These are phyloP conservation scores for Sisymbrium altissimum DNA, from an alignment of 345 rosid species.

Conservation along the genomic window DNA sequence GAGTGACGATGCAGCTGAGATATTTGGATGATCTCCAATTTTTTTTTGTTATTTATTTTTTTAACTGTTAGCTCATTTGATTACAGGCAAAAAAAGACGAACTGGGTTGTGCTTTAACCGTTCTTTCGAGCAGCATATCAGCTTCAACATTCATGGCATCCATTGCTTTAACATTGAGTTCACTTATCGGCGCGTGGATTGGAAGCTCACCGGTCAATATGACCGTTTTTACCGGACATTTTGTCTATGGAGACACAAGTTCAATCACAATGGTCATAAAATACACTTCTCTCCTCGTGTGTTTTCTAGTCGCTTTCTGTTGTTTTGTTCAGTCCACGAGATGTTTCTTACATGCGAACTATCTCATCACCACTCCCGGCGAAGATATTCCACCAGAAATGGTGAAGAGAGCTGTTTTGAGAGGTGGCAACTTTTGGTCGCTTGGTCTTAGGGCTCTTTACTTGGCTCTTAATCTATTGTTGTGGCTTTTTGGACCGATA, in stretches of 20 bases:
- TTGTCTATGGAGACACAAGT: slow-evolving; percentile 61
- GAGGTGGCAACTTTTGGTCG: slow-evolving; percentile 77
- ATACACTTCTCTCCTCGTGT: slow-evolving; percentile 53
- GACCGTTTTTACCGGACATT: slow-evolving; percentile 36
- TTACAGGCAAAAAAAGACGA: slow-evolving; percentile 40
- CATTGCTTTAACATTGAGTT: slow-evolving; percentile 62
- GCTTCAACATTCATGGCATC: slow-evolving; percentile 63
- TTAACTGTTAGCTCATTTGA: background rate
- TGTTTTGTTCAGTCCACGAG: slow-evolving; percentile 72
- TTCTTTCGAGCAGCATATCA: slow-evolving; percentile 49
- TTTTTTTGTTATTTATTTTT: background rate
- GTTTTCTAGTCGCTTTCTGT: slow-evolving; percentile 63
- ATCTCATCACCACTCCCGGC: slow-evolving; percentile 55
- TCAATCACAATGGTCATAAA: slow-evolving; percentile 55
- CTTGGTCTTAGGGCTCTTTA: slow-evolving; percentile 68
- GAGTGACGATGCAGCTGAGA: background rate
- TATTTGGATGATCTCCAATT: background rate
- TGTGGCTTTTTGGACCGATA: slow-evolving; percentile 85
- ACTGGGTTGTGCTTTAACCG: slow-evolving; percentile 37
- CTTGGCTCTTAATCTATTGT: slow-evolving; percentile 56
- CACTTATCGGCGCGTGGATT: slow-evolving; percentile 82
- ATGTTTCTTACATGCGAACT: slow-evolving; percentile 60
- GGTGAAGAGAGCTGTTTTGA: slow-evolving; percentile 42
- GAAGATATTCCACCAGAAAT: slow-evolving; percentile 36
- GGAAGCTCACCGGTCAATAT: slow-evolving; percentile 43